Conservation (phyloP, 768 basidiomycete species). For the Mycena filopes region DNA sequence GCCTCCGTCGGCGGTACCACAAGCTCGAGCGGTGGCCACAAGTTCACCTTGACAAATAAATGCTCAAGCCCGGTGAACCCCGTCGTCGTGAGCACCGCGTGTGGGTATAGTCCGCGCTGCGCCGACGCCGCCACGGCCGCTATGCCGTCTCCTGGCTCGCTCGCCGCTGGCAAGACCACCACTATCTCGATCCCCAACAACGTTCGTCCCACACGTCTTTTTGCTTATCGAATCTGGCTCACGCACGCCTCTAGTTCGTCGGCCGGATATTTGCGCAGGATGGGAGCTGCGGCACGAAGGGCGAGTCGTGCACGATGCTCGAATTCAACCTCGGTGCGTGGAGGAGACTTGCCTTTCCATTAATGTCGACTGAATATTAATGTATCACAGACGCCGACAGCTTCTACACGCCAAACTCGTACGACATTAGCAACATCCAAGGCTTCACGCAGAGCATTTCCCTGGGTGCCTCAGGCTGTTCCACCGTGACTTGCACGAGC, state of each 20-base stretch:
- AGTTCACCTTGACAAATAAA: conserved; percentile 27
- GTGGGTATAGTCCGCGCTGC: conserved; percentile 29
- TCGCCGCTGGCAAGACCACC: conserved; percentile 19
- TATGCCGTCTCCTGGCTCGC: conserved; percentile 16
- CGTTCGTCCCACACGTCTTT: neutral
- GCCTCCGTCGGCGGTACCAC: neutral
- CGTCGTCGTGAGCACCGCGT: conserved; percentile 28
- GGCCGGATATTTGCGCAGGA: conserved; percentile 25
- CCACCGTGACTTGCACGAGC: conserved; percentile 26
- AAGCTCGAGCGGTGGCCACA: conserved; percentile 18
- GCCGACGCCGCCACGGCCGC: conserved; percentile 20
- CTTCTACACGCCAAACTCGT: conserved; percentile 32
- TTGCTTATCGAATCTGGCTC: neutral
- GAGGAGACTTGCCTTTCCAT: neutral
- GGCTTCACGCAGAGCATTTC: conserved; percentile 33
- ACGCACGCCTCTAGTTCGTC: conserved; percentile 16
- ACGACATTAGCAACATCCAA: conserved; percentile 31
- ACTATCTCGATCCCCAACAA: conserved; percentile 15
- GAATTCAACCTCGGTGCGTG: conserved; percentile 29
- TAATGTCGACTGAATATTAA: neutral
- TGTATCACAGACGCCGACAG: conserved; percentile 23
- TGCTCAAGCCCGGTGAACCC: conserved; percentile 27
- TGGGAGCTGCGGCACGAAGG: conserved; percentile 20
- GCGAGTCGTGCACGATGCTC: conserved; percentile 29
- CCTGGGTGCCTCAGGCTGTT: conserved; percentile 26